phyloP scores from a whole-genome alignment of 192 early-diverging fungal genomes.

The Phlyctochytrium planicorne region DNA sequence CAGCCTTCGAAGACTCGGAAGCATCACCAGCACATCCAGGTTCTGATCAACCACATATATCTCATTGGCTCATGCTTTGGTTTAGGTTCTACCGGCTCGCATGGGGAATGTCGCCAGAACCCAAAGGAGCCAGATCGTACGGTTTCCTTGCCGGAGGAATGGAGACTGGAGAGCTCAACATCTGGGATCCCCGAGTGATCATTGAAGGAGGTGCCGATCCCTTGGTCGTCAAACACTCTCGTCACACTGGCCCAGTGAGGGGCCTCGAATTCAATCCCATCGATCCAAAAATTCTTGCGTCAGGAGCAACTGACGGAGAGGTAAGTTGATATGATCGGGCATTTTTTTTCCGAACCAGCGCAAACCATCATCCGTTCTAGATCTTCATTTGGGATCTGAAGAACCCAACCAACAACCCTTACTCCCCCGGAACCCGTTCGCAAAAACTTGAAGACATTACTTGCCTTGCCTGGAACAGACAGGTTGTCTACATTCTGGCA shows the following conservation, averaged over 20 bases:
- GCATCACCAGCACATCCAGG: conserved; percentile 61
- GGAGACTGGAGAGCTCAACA: conserved; percentile 87
- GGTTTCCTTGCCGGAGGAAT: conserved; percentile 91
- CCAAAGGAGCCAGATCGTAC: conserved; percentile 42
- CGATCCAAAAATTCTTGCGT: conserved; percentile 82
- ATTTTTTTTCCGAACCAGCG: not conserved
- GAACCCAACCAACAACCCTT: conserved; percentile 76
- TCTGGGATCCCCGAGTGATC: conserved; percentile 83
- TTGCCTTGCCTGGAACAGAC: conserved; percentile 86
- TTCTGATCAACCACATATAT: conserved; percentile 28
- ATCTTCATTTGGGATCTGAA: conserved; percentile 94
- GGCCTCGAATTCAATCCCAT: conserved; percentile 92
- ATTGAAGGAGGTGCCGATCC: conserved; percentile 53
- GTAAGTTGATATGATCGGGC: conserved; percentile 42
- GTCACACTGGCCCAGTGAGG: conserved; percentile 85
- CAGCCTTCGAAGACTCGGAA: conserved; percentile 48
- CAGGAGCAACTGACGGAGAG: conserved; percentile 89
- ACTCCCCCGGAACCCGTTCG: conserved; percentile 82
- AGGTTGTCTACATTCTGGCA: conserved; percentile 90
- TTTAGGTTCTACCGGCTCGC: conserved; percentile 84
- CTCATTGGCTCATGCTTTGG: not conserved
- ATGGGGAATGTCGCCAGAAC: conserved; percentile 57
- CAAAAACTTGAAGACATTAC: conserved; percentile 87
- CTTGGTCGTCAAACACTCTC: conserved; percentile 65
- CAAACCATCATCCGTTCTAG: conserved; percentile 44